Conservation (phyloP, 306 rosid species). For the Quillaja saponaria region DNA sequence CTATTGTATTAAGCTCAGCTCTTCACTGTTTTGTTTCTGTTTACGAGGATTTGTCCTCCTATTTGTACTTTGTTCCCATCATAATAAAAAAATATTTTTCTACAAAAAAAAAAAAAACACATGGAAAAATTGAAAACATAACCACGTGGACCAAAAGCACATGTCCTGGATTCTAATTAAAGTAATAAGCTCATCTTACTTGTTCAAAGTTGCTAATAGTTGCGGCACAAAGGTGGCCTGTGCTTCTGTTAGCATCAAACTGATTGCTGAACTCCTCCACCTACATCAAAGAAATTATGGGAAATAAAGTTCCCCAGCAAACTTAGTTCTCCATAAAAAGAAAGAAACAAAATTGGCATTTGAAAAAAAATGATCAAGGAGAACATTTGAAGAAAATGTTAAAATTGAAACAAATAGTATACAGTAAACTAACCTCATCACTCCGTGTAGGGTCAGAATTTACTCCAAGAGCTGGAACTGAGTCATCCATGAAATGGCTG, state of each 20-base stretch:
- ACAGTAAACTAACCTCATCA: slow-evolving; percentile 61
- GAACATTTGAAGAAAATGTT: slow-evolving; percentile 15
- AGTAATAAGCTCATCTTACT: slow-evolving; percentile 43
- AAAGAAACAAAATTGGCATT: slow-evolving; percentile 1
- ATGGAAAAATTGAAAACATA: too few relatives aligned
- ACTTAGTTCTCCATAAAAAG: slow-evolving; percentile 5
- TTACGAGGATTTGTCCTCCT: too few relatives aligned
- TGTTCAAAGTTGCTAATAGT: slow-evolving; percentile 75
- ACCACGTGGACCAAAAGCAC: too few relatives aligned
- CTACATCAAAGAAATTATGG: slow-evolving; percentile 42
- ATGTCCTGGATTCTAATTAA: neutral
- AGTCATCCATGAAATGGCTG: slow-evolving; percentile 78
- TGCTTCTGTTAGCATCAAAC: slow-evolving; percentile 88
- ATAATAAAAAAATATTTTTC: too few relatives aligned
- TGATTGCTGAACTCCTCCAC: slow-evolving; percentile 56
- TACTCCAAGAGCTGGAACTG: slow-evolving; percentile 84
- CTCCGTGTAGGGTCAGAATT: slow-evolving; percentile 84
- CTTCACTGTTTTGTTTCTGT: too few relatives aligned
- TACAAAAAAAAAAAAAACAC: too few relatives aligned
- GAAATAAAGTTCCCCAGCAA: slow-evolving; percentile 15
- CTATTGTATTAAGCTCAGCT: too few relatives aligned
- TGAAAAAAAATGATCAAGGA: slow-evolving; percentile 20
- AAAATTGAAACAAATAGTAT: slow-evolving; percentile 16
- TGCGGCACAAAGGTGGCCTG: slow-evolving; percentile 81
- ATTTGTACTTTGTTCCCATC: too few relatives aligned